Conservation (phyloP, 257 asterid species). For the Nicotiana tomentosiformis region DNA sequence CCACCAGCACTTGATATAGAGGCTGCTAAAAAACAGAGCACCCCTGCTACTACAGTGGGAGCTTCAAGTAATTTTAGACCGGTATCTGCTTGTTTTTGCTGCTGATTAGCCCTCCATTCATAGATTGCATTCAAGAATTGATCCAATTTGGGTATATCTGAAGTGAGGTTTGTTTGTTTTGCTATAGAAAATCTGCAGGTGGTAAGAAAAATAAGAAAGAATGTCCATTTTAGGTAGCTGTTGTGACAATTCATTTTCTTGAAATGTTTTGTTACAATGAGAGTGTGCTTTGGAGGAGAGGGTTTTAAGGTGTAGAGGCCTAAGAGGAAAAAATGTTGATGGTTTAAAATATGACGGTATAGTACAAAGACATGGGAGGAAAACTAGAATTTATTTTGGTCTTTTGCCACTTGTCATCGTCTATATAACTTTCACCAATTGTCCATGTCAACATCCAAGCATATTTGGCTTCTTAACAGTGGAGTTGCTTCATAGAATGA, state of each 20-base stretch:
- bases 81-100: background rate
- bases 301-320: background rate
- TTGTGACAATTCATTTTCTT: constrained; percentile 1
- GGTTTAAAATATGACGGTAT: background rate
- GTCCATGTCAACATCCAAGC: background rate
- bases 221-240: background rate
- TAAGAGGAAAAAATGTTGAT: background rate
- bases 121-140: constrained; percentile 24
- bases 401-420: background rate
- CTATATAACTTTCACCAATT: background rate
- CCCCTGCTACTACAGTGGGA: constrained; percentile 33
- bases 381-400: background rate
- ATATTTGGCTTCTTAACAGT: background rate
- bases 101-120: constrained; percentile 15
- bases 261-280: background rate
- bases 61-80: constrained; percentile 6
- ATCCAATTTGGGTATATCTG: background rate
- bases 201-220: background rate
- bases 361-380: background rate
- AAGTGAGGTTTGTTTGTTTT: background rate
- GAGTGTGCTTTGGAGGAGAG: background rate
- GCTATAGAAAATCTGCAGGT: background rate
- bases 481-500: constrained; percentile 1
- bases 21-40: constrained; percentile 53
- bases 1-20: constrained; percentile 84